Percentiles rank a stretch among this genome's conserved stretches.
Evolutionary conservation across 1,139 yeast genomes (phyloP).

Genomic region (Sugiyamaella paludigena): DNA sequence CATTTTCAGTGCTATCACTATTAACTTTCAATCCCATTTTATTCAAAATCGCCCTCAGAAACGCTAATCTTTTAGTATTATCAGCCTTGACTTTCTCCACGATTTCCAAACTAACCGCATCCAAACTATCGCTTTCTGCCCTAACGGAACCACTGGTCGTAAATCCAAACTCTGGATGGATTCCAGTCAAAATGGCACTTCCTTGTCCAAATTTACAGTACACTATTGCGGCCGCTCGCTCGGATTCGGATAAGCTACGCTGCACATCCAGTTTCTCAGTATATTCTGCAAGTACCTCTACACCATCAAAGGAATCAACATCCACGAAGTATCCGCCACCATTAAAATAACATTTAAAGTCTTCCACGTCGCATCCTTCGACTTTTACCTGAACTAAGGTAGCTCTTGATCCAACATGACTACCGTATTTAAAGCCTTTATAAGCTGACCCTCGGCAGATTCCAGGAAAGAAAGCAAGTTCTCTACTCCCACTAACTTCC

Average conservation of each 20-base stretch:
- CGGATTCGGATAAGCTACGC: conserved; percentile 30
- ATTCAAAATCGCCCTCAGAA: conserved; percentile 54
- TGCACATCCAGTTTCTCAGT: conserved; percentile 45
- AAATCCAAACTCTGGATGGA: conserved; percentile 75
- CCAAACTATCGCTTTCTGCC: conserved; percentile 10
- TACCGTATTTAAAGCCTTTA: conserved; percentile 73
- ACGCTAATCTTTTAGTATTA: conserved; percentile 51
- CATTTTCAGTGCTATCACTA: conserved; percentile 39
- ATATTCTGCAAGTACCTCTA: conserved; percentile 72
- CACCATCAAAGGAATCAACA: conserved; percentile 57
- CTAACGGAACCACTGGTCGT: conserved; percentile 4
- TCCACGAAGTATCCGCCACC: conserved; percentile 89
- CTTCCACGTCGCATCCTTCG: conserved; percentile 9
- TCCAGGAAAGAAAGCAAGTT: conserved; percentile 79
- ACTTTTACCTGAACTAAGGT: conserved; percentile 46
- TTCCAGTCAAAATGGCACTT: conserved; percentile 71
- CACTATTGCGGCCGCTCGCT: conserved; percentile 59
- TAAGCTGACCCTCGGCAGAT: conserved; percentile 76
- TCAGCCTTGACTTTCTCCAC: conserved; percentile 43
- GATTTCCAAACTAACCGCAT: conserved; percentile 39
- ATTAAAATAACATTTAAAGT: conserved; percentile 56
- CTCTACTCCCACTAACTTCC: conserved; percentile 86
- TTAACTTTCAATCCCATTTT: conserved; percentile 70
- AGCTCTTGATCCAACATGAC: conserved; percentile 73
- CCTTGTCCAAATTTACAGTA: conserved; percentile 72